Evolutionary conservation across 139 green algal species (phyloP), one percentile per base, ranked within the genome.

Genomic region (Prasinococcaceae sp.): DNA sequence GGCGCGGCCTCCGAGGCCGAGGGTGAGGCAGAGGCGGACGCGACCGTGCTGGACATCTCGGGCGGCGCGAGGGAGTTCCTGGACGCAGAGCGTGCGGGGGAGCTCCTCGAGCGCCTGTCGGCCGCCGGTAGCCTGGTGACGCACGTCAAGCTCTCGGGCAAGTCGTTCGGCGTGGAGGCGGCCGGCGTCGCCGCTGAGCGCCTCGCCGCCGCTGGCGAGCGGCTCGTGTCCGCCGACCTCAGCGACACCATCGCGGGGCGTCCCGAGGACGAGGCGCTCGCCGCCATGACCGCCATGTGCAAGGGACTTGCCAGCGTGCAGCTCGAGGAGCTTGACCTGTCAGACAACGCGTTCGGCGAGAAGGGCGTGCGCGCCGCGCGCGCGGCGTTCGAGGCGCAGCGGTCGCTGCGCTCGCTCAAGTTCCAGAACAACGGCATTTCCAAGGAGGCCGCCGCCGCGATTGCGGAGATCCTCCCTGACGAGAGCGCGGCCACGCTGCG

Each of bases 331-430:
- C 65, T 95, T 8, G 75, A 95, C 72, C 58, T 95, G 2, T 81
- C 63, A 6, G 81, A 94, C 75, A 94, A 95, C 45, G 86, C 86
- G 8, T 76, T 95, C 12, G 86, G 85, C 0, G 85, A 94, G 70
- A 95, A 94, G 77, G 86, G 85, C 45, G 66, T 95, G 20, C 71
- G 83, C 2, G 85, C 85, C 17, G 0, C 58, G 5, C 20, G 16
- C 25, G 49, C 30, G 23, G 30, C 49, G 22, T 8, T 56, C 23
- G 25, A 19, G 16, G 8, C 8, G 10, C 32, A 54, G 47, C 43
- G 27, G 16, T 39, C 55, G 8, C 50, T 57, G 4, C 50, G 27
- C 3, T 14, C 28, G 17, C 41, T 56, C 12, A 20, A 20, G 6
- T 50, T 56, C 43, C 57, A 58, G 70, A 85, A 72, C 28, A 54